These are phyloP conservation scores for Yamadazyma paraphyllophila DNA, from an alignment of 805 yeast genomes.

Conservation along the genomic window DNA sequence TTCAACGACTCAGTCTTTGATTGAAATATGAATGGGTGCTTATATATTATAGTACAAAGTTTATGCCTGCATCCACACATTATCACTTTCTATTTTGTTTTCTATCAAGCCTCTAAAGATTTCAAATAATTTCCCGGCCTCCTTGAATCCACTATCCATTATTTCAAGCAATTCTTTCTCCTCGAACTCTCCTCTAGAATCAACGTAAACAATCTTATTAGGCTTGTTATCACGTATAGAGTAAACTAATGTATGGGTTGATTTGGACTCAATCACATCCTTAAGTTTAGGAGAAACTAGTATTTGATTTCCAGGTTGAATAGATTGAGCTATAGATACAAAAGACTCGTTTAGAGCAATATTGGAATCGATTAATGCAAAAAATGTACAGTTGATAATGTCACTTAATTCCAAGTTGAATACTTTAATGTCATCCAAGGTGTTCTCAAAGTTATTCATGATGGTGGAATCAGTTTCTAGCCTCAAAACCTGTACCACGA, in stretches of 20 bases:
- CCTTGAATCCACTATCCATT: constrained; percentile 49
- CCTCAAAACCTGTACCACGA: constrained; percentile 40
- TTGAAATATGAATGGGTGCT: no score
- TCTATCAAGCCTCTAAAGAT: constrained; percentile 46
- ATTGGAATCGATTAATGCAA: constrained; percentile 81
- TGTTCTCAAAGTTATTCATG: constrained; percentile 19
- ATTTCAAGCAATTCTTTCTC: constrained; percentile 52
- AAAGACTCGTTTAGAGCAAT: constrained; percentile 65
- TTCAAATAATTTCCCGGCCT: constrained; percentile 46
- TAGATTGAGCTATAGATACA: constrained; percentile 45
- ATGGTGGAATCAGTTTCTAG: constrained; percentile 21
- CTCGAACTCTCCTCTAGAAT: constrained; percentile 69
- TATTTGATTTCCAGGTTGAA: constrained; percentile 21
- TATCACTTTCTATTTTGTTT: constrained; percentile 50
- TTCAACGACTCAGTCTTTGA: no score
- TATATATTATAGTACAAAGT: background rate
- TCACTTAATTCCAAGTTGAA: constrained; percentile 28
- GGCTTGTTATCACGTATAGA: constrained; percentile 51
- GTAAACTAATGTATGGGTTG: constrained; percentile 68
- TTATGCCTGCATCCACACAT: constrained; percentile 47
- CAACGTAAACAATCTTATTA: constrained; percentile 60
- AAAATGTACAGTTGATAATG: constrained; percentile 60
- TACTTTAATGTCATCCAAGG: constrained; percentile 57
- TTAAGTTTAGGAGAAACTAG: constrained; percentile 46
- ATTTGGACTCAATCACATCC: constrained; percentile 43